phyloP scores from a whole-genome alignment of 176 grass and related monocot species.

The Puya raimondii region DNA sequence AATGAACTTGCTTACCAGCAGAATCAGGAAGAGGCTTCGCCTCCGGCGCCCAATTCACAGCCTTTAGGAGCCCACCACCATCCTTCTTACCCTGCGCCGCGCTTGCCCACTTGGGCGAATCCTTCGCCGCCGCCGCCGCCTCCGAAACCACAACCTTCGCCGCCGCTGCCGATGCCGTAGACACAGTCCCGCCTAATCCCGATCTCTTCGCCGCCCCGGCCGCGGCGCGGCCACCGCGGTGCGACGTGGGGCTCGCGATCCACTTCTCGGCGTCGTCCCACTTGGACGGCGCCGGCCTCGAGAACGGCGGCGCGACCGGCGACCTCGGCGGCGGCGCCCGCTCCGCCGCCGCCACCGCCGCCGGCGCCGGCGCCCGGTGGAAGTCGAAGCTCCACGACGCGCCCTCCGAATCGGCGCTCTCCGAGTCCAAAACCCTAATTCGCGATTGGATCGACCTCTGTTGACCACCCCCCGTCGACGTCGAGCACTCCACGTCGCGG shows the following conservation, averaged over 20 bases:
- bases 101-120: too few relatives aligned
- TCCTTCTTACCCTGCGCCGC: too few relatives aligned
- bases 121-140: conserved; percentile 71
- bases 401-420: background rate
- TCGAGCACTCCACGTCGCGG: background rate
- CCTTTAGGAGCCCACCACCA: background rate
- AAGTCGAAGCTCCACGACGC: background rate
- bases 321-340: background rate
- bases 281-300: conserved; percentile 81
- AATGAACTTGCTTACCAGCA: conserved; percentile 32
- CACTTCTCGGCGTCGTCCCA: conserved; percentile 98
- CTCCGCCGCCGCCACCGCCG: background rate
- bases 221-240: conserved; percentile 24
- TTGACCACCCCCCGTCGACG: background rate
- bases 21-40: conserved; percentile 45
- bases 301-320: conserved; percentile 43
- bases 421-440: background rate
- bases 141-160: conserved; percentile 67
- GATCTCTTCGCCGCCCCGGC: conserved; percentile 35
- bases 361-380: background rate
- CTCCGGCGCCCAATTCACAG: conserved; percentile 34
- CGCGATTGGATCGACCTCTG: background rate
- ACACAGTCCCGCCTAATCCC: conserved; percentile 17
- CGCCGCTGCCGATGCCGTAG: conserved; percentile 38
- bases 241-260: conserved; percentile 78